phyloP scores from a whole-genome alignment of 1,284 basidiomycete species.

The Cryptococcus sp. region DNA sequence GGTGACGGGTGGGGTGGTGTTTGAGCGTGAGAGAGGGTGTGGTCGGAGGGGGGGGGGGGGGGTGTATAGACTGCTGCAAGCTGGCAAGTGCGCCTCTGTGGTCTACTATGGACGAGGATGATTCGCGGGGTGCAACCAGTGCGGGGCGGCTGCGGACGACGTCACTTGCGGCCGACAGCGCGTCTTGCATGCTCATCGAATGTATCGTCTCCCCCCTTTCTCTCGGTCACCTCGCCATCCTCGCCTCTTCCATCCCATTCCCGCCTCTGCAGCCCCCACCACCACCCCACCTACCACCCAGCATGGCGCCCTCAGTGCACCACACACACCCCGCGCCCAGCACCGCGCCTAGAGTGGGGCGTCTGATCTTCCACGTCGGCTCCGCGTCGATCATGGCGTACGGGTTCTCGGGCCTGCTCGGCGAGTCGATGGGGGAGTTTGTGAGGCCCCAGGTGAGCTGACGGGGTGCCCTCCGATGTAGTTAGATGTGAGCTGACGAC shows the following conservation, averaged over 20 bases:
- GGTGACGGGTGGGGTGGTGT: background rate
- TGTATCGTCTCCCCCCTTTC: too few relatives aligned
- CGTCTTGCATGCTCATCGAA: too few relatives aligned
- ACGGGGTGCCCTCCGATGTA: background rate
- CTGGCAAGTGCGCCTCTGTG: too few relatives aligned
- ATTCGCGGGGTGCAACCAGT: too few relatives aligned
- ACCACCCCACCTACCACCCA: background rate
- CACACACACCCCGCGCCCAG: background rate
- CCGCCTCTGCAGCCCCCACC: background rate
- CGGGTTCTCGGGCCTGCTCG: constrained; percentile 35
- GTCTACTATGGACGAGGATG: too few relatives aligned
- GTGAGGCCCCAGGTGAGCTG: constrained; percentile 33
- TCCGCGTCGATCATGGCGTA: constrained; percentile 42
- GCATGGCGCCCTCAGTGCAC: background rate
- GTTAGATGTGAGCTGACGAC: background rate
- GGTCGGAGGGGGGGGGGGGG: background rate
- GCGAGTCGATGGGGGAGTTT: constrained; percentile 21
- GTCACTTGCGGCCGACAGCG: too few relatives aligned
- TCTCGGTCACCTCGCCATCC: background rate
- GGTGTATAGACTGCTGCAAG: too few relatives aligned
- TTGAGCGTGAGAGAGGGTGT: background rate
- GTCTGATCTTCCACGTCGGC: constrained; percentile 36
- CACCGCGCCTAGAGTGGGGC: constrained; percentile 15
- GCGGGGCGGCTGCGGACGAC: too few relatives aligned
- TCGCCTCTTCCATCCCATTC: background rate